Evolutionary conservation across 2,329 filamentous ascomycete species (phyloP).

Genomic region (Biscogniauxia marginata): DNA sequence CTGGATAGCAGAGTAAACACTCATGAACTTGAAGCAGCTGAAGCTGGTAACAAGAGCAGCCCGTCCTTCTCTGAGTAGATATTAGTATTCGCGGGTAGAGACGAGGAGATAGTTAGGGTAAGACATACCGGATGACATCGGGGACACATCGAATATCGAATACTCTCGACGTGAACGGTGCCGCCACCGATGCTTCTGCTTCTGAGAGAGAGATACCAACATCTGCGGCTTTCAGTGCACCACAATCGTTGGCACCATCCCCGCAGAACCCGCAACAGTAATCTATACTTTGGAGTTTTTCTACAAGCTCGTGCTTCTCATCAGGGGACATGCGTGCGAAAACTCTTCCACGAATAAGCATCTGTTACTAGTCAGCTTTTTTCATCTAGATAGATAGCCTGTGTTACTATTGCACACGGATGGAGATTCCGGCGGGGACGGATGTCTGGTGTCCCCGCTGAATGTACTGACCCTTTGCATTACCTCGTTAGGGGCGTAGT

Average conservation of each 20-base stretch:
- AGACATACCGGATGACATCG: slow-evolving; percentile 72
- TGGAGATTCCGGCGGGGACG: background rate
- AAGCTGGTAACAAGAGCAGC: slow-evolving; percentile 97
- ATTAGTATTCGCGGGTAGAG: slow-evolving; percentile 8
- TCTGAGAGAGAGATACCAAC: slow-evolving; percentile 97
- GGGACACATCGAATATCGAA: slow-evolving; percentile 97
- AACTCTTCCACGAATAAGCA: slow-evolving; percentile 88
- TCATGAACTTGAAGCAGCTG: slow-evolving; percentile 99
- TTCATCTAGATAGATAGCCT: background rate
- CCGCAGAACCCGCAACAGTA: slow-evolving; percentile 97
- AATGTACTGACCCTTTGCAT: slow-evolving; percentile 59
- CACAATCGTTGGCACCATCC: slow-evolving; percentile 96
- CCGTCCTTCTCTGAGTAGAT: slow-evolving; percentile 69
- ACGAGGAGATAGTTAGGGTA: background rate
- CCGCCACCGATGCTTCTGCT: slow-evolving; percentile 96
- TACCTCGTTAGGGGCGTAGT: slow-evolving; percentile 80
- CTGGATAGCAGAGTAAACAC: slow-evolving; percentile 97
- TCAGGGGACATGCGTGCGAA: slow-evolving; percentile 99
- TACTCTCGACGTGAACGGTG: slow-evolving; percentile 90
- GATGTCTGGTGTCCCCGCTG: background rate
- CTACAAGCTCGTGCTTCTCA: slow-evolving; percentile 95
- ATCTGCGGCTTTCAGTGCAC: slow-evolving; percentile 93
- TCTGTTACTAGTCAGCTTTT: slow-evolving; percentile 48
- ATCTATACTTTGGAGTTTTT: slow-evolving; percentile 93
- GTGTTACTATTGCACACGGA: background rate